Base-by-base conservation (phyloP, 2,329 filamentous ascomycete species). In the Apiospora phragmitis region DNA sequence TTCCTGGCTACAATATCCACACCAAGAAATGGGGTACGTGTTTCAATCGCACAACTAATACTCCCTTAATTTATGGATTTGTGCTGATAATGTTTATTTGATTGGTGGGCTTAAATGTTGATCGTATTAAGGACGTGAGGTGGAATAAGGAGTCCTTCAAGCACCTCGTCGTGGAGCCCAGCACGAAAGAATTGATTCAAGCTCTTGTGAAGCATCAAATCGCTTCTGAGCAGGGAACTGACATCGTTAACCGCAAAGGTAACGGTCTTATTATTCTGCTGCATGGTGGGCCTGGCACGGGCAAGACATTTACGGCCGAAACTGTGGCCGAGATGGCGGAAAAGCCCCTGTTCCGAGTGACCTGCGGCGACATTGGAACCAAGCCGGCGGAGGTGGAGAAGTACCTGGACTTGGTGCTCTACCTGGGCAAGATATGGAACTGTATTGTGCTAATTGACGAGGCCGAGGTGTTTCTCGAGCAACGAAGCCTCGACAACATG, bases 121-220 rank as follows among this genome's bases (percentile, higher is more conserved):
- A 86, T 67, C 76, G 82, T 16, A 79, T 87, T 8, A 71, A 71
- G 3, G 82, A 85, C 43, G 84, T 87, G 66, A 71, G 78, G 49
- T 89, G 86, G 83, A 85, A 86, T 73, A 80, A 80, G 7, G 76
- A 82, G 38, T 85, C 85, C 11, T 89, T 88, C 69, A 77, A 82
- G 51, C 83, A 80, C 2, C 84, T 88, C 3, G 86, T 88, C 14
- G 80, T 88, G 29, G 83, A 84, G 1, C 73, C 81, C 1, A 83
- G 84, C 38, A 81, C 86, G 68, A 88, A 88, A 77, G 83, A 87
- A 49, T 79, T 88, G 8, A 83, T 88, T 72, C 80, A 84, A 8
- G 84, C 85, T 2, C 85, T 88, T 67, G 69, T 70, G 32, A 32
- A 41, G 7, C 14, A 29, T 21, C 62, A 70, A 41, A 41, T 76